phyloP scores from a whole-genome alignment of 768 basidiomycete species.

The Amanita molliuscula region DNA sequence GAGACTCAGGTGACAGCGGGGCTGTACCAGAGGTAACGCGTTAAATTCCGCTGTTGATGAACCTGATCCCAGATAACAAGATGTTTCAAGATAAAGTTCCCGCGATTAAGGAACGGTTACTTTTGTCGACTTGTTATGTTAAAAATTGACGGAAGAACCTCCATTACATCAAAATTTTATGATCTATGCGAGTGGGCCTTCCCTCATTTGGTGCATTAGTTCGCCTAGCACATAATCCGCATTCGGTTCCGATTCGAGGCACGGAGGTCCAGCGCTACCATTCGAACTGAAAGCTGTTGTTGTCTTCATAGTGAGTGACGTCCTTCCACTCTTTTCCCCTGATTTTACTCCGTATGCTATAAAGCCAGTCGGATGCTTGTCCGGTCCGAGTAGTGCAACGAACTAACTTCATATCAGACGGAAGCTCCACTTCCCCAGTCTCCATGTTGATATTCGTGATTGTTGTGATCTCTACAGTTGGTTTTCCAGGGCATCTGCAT shows the following conservation, averaged over 20 bases:
- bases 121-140: too few species aligned
- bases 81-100: background rate
- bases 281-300: background rate
- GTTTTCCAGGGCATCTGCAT: constrained; percentile 50
- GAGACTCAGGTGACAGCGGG: background rate
- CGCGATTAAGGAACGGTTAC: background rate
- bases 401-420: constrained; percentile 29
- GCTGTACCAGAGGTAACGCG: constrained; percentile 2
- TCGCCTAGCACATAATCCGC: background rate
- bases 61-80: background rate
- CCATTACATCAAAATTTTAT: too few species aligned
- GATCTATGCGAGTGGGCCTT: too few species aligned
- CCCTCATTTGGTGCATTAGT: background rate
- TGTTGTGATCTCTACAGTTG: constrained; percentile 65
- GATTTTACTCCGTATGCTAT: background rate
- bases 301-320: constrained; percentile 1
- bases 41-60: background rate
- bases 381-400: background rate
- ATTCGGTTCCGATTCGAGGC: background rate
- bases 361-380: background rate
- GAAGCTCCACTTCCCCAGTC: constrained; percentile 43
- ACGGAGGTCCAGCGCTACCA: background rate
- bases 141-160: too few species aligned
- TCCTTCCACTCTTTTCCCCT: constrained; percentile 2
- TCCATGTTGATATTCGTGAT: constrained; percentile 34